Conservation (phyloP, 2,329 filamentous ascomycete genomes). For the Periconia sp. region DNA sequence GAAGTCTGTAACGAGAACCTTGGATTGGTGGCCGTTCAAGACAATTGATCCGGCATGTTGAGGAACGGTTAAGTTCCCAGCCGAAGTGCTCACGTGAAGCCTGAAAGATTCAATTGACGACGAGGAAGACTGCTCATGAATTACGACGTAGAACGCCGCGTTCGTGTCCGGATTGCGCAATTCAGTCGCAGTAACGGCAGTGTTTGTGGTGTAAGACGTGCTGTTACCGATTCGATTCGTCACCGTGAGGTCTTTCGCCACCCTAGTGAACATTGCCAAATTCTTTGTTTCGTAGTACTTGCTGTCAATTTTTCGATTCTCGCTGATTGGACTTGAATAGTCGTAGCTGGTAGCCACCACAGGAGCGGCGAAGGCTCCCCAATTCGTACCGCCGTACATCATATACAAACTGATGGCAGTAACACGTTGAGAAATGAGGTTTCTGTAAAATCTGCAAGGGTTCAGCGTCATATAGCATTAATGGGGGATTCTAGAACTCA, state of each 20-base stretch:
- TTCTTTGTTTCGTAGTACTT: conserved; percentile 68
- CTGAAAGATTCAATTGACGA: conserved; percentile 56
- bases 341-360: conserved; percentile 64
- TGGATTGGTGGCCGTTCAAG: conserved; percentile 63
- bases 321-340: conserved; percentile 63
- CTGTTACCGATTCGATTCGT: conserved; percentile 55
- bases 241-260: conserved; percentile 59
- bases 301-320: conserved; percentile 58
- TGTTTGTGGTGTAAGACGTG: conserved; percentile 55
- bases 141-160: conserved; percentile 61
- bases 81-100: conserved; percentile 58
- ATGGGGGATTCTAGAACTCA: conserved; percentile 1
- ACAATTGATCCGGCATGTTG: conserved; percentile 52
- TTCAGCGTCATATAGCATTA: not conserved
- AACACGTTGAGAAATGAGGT: conserved; percentile 62
- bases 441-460: conserved; percentile 55
- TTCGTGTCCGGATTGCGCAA: conserved; percentile 61
- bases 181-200: conserved; percentile 56
- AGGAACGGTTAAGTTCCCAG: conserved; percentile 57
- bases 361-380: conserved; percentile 61
- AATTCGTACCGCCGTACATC: conserved; percentile 66
- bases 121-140: conserved; percentile 57
- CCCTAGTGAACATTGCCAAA: conserved; percentile 60
- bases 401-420: conserved; percentile 66
- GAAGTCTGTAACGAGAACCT: conserved; percentile 65